Percentiles rank a stretch among this genome's conserved stretches.
These are phyloP conservation scores for Laguncularia racemosa DNA, from an alignment of 345 rosid species.

Conservation along the genomic window DNA sequence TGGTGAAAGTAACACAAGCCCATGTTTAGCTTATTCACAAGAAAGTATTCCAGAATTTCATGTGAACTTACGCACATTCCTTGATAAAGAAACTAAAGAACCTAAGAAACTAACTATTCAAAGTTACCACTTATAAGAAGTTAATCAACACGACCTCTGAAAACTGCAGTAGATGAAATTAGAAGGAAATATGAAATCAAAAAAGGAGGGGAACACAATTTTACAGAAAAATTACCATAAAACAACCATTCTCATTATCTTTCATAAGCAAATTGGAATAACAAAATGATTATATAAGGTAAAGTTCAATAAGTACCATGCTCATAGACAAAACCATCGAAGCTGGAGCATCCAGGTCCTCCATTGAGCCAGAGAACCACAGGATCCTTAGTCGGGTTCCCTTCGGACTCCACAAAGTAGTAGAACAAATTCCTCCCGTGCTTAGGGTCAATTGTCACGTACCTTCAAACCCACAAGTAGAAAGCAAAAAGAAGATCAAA, in stretches of 20 bases:
- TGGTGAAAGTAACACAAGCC: not conserved
- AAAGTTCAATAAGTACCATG: constrained; percentile 37
- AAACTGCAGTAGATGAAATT: no score
- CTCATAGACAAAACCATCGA: constrained; percentile 82
- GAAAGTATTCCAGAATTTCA: no score
- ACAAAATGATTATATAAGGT: not conserved
- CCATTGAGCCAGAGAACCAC: constrained; percentile 95
- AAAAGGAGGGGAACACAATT: no score
- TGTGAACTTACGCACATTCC: no score
- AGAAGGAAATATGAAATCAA: no score
- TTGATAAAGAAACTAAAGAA: no score
- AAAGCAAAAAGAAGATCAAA: not conserved
- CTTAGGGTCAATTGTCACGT: constrained; percentile 49
- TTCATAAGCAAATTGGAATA: not conserved
- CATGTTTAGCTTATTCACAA: not conserved
- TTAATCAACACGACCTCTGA: no score
- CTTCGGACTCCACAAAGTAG: constrained; percentile 73
- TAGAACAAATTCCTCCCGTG: constrained; percentile 57
- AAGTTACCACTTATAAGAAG: no score
- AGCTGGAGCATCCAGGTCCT: constrained; percentile 97
- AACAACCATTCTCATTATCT: not conserved
- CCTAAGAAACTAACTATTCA: no score
- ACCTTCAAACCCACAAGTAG: constrained; percentile 28
- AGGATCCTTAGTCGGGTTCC: constrained; percentile 62
- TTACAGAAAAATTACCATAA: no score